Base-by-base conservation (phyloP, 2,329 filamentous ascomycete species). In the Pseudogymnoascus sp. region DNA sequence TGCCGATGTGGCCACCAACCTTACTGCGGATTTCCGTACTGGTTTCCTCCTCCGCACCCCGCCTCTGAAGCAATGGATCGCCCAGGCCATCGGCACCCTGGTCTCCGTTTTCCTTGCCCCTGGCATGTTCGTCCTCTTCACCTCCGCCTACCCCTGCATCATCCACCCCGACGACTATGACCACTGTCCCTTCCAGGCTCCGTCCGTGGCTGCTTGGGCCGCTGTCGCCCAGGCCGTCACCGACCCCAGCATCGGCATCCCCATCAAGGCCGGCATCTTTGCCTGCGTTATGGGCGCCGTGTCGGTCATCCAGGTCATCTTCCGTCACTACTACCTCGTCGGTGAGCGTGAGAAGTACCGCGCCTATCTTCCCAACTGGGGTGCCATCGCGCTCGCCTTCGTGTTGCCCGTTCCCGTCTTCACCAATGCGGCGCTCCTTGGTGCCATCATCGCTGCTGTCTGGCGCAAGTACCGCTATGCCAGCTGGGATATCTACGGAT, bases 71-170 rank as follows among this genome's bases (percentile, higher is more conserved):
- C 87, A 89, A 73, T 89, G 85, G 79, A 78, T 86, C 67, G 86
- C 86, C 0, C 87, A 89, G 73, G 80, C 79, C 43, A 74, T 87
- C 12, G 86, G 86, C 28, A 83, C 83, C 7, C 72, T 88, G 34
- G 80, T 88, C 59, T 81, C 86, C n/a, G 79, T 88, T 67, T 88
- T 88, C 76, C 75, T 89, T 11, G 84, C 86, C 0, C 86, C 86
- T 0, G 85, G 83, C 8, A 80, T 89, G 68, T 89, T 88, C 70
- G 82, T 88, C 36, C 81, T 89, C 49, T 89, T 89, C 77, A 81
- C 84, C 66, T 80, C 81, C 4, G 87, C 87, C 0, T 89, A 90
- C 72, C 87, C 86, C 0, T 89, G 87, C 71, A 86, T 89, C 67
- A 80, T 84, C 70, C 76, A 81, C 64, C 66, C 75, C 16, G 71